These are phyloP conservation scores for Austropuccinia psidii DNA, from an alignment of 1,284 basidiomycete genomes.

Conservation along the genomic window DNA sequence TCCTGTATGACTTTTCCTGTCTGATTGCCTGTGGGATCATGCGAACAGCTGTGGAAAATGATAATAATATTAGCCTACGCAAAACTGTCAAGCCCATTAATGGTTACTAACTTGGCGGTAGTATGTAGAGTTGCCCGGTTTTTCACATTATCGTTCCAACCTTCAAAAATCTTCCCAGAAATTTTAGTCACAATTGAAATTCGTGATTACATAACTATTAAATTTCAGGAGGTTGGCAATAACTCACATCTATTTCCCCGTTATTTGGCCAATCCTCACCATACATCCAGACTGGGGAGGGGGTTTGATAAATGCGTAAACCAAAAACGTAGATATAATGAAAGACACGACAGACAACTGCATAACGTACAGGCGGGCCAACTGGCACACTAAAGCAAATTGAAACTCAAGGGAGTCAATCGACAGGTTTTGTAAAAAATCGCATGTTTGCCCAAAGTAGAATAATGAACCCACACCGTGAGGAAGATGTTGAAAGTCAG, in stretches of 20 bases:
- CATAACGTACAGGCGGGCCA: conserved; percentile 29
- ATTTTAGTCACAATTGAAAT: neutral
- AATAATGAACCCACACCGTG: neutral
- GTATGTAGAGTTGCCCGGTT: conserved; percentile 2
- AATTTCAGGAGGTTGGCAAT: neutral
- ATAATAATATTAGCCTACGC: neutral
- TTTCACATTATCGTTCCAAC: conserved; percentile 5
- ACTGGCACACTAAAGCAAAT: conserved; percentile 4
- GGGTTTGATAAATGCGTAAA: too few relatives aligned
- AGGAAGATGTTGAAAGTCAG: conserved; percentile 21
- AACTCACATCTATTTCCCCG: conserved; percentile 27
- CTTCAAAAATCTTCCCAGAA: conserved; percentile 12
- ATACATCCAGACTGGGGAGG: conserved; percentile 25
- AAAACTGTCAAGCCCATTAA: neutral
- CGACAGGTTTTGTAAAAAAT: neutral
- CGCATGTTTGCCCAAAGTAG: neutral
- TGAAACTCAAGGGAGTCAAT: neutral
- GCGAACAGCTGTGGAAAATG: neutral
- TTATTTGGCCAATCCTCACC: conserved; percentile 2
- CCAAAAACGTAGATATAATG: too few relatives aligned
- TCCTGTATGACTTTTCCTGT: conserved; percentile 23
- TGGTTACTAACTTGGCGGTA: neutral
- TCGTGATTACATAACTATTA: neutral
- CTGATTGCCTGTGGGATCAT: conserved; percentile 26
- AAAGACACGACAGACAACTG: too few relatives aligned